Evolutionary conservation across 306 rosid species (phyloP), one percentile per base, ranked within the genome.

Genomic region (Trifolium dubium): DNA sequence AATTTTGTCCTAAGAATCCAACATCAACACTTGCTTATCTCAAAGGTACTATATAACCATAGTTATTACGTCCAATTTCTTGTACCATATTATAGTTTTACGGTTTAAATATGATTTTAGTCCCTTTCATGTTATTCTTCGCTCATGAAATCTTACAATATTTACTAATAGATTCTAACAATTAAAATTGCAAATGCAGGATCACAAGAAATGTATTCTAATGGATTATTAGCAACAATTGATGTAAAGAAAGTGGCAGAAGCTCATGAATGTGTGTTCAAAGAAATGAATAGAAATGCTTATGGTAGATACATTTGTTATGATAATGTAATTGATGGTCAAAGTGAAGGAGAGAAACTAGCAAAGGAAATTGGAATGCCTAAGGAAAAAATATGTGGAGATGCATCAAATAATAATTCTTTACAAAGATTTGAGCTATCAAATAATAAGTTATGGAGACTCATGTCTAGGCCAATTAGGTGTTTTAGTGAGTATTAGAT

Each of bases 1-100:
- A 92, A 64, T 89, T 86, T 64, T 79, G 67, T 32, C 56, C 31
- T 0, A 83, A 75, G 55, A 92, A 86, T 28, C 85, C 97, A 56
- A 94, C 96, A 3, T 68, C 99, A 15, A 92, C 99, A 23, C 78
- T 92, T 73, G 96, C 99, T 30, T 94, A 86, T 72, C 99, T 94
- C 66, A 94, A 94, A 87, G 97, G 96, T 94, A 61, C 23, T 23
- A 23, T 23, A 1, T 23, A 23, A 23, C 23, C 23, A 23, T 23
- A 23, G 23, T 23, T 23, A 23, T 23, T 23, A 1, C 1, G 23
- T 23, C 23, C 23, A 23, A 32, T 32, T 32, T 32, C 35, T 32
- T 3, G 35, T 32, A 3, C 35, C 35, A 32, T 32, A 32, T 32
- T 0, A 23, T 23, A 23, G 23, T 23, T 23, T 23, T 23, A 23